Percentiles rank a stretch among this genome's conserved stretches.
These are phyloP conservation scores for Micromonas pusilla DNA, from an alignment of 139 green algal genomes.

Conservation along the genomic window DNA sequence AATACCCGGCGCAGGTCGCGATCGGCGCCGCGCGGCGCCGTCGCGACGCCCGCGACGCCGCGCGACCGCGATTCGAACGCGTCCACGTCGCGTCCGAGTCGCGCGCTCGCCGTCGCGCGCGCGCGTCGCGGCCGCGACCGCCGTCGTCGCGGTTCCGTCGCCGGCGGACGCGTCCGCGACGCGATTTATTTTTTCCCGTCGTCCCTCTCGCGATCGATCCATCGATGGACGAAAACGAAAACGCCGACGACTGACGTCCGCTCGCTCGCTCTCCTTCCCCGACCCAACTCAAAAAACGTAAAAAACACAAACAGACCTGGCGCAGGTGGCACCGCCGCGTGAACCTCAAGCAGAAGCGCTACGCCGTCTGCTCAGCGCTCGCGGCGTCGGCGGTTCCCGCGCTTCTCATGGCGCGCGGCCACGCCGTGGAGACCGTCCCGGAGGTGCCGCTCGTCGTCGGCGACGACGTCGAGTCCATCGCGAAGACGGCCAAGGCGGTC, in stretches of 20 bases:
- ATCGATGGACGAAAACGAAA: too few relatives aligned
- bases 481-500: constrained; percentile 87
- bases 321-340: constrained; percentile 96
- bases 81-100: not conserved
- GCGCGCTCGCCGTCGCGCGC: not conserved
- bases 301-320: too few relatives aligned
- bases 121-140: too few relatives aligned
- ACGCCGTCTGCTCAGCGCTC: constrained; percentile 87
- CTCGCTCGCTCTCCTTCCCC: too few relatives aligned
- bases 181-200: too few relatives aligned
- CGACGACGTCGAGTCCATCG: constrained; percentile 73
- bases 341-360: constrained; percentile 96
- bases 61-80: not conserved
- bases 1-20: too few relatives aligned
- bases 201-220: too few relatives aligned
- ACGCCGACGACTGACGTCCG: too few relatives aligned
- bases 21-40: too few relatives aligned
- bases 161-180: too few relatives aligned
- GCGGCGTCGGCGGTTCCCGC: constrained; percentile 88
- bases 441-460: constrained; percentile 93
- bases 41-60: not conserved
- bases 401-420: constrained; percentile 91
- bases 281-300: too few relatives aligned
- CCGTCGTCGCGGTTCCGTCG: too few relatives aligned
- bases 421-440: constrained; percentile 83